phyloP scores from a whole-genome alignment of 768 basidiomycete genomes.

The Suillus subluteus region DNA sequence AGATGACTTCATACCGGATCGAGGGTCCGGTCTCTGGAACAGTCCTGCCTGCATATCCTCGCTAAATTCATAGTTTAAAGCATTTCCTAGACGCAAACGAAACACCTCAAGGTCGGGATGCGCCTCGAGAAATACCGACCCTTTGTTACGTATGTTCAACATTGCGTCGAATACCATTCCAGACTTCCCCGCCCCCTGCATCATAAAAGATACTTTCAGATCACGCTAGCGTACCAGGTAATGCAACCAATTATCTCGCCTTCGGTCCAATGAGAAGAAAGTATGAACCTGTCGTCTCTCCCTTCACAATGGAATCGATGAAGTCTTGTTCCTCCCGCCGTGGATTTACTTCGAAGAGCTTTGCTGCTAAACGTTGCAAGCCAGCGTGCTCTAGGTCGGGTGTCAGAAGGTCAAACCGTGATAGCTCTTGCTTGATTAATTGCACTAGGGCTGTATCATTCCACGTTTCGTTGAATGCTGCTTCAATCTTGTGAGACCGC shows the following conservation, averaged over 20 bases:
- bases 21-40: constrained; percentile 82
- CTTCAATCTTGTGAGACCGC: constrained; percentile 1
- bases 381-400: not conserved
- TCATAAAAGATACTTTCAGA: constrained; percentile 12
- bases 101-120: constrained; percentile 90
- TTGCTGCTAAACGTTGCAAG: not conserved
- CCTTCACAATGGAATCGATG: constrained; percentile 80
- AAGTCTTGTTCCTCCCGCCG: constrained; percentile 74
- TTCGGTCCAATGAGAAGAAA: constrained; percentile 81
- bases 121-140: constrained; percentile 79
- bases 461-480: constrained; percentile 1
- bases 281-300: constrained; percentile 68
- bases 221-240: constrained; percentile 6
- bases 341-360: constrained; percentile 42
- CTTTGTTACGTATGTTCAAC: constrained; percentile 70
- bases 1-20: constrained; percentile 57
- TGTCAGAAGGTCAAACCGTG: constrained; percentile 1
- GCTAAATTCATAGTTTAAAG: constrained; percentile 84
- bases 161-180: constrained; percentile 74
- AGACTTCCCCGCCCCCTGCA: constrained; percentile 55
- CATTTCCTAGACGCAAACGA: constrained; percentile 81
- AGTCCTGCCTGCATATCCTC: constrained; percentile 82
- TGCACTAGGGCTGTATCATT: not conserved
- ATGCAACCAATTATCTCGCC: constrained; percentile 38
- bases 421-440: constrained; percentile 5